These are phyloP conservation scores for Metschnikowia similis DNA, from an alignment of 805 yeast species.

Conservation along the genomic window DNA sequence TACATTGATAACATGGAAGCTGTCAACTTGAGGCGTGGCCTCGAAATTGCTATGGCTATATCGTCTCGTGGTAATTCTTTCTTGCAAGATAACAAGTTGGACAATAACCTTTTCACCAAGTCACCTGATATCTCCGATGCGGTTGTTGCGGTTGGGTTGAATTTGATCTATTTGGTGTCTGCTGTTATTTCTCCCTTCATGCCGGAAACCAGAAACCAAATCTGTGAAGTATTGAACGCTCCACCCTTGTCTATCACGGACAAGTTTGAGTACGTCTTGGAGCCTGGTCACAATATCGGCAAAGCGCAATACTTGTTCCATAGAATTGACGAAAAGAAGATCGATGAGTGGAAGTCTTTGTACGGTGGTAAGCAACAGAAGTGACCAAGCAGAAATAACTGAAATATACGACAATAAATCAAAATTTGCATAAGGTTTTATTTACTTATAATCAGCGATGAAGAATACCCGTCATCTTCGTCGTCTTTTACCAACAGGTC, in stretches of 20 bases:
- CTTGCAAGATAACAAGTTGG: slow-evolving; percentile 93
- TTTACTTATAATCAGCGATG: not conserved
- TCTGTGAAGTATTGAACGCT: slow-evolving; percentile 75
- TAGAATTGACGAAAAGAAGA: slow-evolving; percentile 86
- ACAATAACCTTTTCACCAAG: slow-evolving; percentile 75
- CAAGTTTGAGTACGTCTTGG: slow-evolving; percentile 61
- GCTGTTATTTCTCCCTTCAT: slow-evolving; percentile 82
- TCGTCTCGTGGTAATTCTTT: slow-evolving; percentile 92
- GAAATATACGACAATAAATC: not conserved
- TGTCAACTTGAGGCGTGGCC: slow-evolving; percentile 79
- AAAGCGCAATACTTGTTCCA: slow-evolving; percentile 88
- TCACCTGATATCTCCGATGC: slow-evolving; percentile 82
- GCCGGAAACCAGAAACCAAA: slow-evolving; percentile 75
- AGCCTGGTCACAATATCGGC: slow-evolving; percentile 82
- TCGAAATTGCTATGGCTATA: slow-evolving; percentile 86
- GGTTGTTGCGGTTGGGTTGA: slow-evolving; percentile 86
- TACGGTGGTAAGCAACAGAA: slow-evolving; percentile 74
- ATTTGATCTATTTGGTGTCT: slow-evolving; percentile 80
- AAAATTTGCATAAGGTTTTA: not conserved
- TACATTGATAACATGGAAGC: slow-evolving; percentile 74
- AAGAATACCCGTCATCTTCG: slow-evolving; percentile 9
- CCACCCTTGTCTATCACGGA: slow-evolving; percentile 78
- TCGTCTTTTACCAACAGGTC: slow-evolving; percentile 16
- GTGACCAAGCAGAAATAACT: not conserved
- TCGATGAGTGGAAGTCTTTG: slow-evolving; percentile 78